phyloP scores from a whole-genome alignment of 106 monocot genomes.

The Platanthera zijinensis region DNA sequence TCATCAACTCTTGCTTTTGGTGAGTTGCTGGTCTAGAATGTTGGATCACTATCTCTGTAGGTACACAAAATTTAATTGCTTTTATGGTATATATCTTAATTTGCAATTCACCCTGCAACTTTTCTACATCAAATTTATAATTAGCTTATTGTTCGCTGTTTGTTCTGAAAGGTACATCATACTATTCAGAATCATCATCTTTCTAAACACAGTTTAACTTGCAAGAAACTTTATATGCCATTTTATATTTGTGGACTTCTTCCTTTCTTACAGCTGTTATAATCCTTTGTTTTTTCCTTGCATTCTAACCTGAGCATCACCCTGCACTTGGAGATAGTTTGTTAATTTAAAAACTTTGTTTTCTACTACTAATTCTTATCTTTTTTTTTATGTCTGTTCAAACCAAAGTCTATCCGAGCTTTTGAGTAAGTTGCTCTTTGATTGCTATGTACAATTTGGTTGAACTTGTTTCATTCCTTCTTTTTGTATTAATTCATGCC shows the following conservation, averaged over 20 bases:
- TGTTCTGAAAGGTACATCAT: background rate
- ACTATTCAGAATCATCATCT: background rate
- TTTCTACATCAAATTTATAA: background rate
- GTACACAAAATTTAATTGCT: background rate
- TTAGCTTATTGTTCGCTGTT: background rate
- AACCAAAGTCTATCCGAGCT: background rate
- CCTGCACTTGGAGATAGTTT: background rate
- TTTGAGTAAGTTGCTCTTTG: background rate
- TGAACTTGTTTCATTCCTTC: background rate
- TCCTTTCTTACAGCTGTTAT: background rate
- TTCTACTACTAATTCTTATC: background rate
- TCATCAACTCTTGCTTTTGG: slow-evolving; percentile 2
- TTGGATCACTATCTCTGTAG: background rate
- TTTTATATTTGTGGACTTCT: background rate
- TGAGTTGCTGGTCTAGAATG: background rate
- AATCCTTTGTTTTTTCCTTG: background rate
- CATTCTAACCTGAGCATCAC: background rate
- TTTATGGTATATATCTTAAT: background rate
- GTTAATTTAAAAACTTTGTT: background rate
- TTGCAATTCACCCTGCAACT: background rate
- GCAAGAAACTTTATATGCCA: background rate
- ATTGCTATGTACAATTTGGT: background rate
- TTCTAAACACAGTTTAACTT: background rate
- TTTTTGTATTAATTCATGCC: background rate
- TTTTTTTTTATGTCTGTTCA: background rate